phyloP scores from a whole-genome alignment of 2,329 filamentous ascomycete species.

The Talaromyces amestolkiae region DNA sequence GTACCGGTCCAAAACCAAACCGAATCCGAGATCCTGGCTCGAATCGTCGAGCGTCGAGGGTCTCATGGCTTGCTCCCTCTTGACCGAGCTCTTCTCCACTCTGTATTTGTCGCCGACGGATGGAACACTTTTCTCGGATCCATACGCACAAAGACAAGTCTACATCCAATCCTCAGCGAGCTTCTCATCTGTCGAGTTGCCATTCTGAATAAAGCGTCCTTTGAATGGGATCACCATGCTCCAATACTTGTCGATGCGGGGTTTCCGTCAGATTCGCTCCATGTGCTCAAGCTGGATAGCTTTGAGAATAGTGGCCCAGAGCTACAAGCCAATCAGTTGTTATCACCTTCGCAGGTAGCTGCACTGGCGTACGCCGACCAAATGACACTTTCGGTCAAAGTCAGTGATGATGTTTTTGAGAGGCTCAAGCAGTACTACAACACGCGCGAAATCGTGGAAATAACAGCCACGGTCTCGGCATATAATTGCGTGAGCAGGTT shows the following conservation, averaged over 20 bases:
- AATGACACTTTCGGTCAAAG: neutral
- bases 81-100: neutral
- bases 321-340: neutral
- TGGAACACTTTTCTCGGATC: neutral
- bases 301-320: neutral
- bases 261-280: neutral
- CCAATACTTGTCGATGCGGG: neutral
- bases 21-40: neutral
- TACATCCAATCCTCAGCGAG: neutral
- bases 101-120: neutral
- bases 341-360: neutral
- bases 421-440: neutral
- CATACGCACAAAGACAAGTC: neutral
- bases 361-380: neutral
- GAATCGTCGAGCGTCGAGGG: neutral
- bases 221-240: neutral
- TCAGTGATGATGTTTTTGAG: neutral
- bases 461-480: neutral
- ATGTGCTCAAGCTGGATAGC: neutral
- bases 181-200: neutral
- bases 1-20: neutral
- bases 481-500: neutral
- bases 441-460: neutral
- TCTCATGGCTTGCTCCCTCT: neutral
- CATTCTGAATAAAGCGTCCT: neutral